Evolutionary conservation across 345 rosid genomes (phyloP), one percentile per base, ranked within the genome.

Genomic region (Angophora floribunda): DNA sequence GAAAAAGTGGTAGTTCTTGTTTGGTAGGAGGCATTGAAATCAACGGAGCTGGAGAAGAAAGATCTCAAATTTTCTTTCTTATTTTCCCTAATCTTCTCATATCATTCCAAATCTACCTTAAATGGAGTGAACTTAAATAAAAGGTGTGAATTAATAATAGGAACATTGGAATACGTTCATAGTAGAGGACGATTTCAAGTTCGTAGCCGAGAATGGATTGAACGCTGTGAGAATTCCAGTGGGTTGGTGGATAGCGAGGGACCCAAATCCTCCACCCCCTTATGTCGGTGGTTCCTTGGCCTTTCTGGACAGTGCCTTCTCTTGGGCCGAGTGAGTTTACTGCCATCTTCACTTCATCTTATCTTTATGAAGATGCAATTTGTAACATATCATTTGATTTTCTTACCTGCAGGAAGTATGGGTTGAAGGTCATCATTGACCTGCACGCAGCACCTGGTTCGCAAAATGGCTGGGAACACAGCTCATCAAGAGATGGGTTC

Each of bases 181-280:
- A 85, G 94, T 92, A 22, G 95, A 95, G 88, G 90, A 91, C 12
- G 97, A 95, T 86, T 93, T 95, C 89, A 92, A 94, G 87, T 93
- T 92, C 91, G 90, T 93, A 57, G 92, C 95, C 11, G 44, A 88
- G 85, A 93, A 92, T 75, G 94, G 95, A 59, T 28, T 95, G 6
- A 87, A 93, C 88, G 92, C 93, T 1, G 96, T 93, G 85, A 92
- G 95, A 90, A 93, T 95, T 75, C 97, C 96, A 0, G 95, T 93
- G 67, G 97, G 96, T 7, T 94, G 96, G 97, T 95, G 95, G 96
- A 95, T 93, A 57, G 95, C 95, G 41, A 91, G 95, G n/a, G 96
- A 90, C 86, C 93, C 95, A 4, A 86, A 51, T 2, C 97, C 97
- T 22, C 95, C 95, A 13, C 45, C 3, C 6, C 95, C 96, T 55